phyloP scores from a whole-genome alignment of 371 early-diverging fungal species.

The Mucor mucedo region DNA sequence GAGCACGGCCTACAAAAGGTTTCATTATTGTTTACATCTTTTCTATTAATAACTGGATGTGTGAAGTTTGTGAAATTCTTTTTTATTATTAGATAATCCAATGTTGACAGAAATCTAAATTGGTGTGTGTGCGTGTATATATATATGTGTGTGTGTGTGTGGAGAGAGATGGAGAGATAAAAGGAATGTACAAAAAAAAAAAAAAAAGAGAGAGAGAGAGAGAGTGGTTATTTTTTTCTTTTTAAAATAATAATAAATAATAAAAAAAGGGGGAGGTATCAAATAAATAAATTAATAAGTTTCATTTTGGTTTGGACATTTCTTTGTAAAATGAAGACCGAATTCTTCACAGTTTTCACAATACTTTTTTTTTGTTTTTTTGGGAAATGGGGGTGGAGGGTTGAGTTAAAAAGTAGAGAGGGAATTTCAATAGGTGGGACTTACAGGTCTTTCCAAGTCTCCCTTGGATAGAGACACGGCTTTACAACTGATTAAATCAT shows the following conservation, averaged over 20 bases:
- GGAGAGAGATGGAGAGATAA: not conserved
- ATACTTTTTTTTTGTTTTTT: conserved; percentile 41
- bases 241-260: conserved; percentile 1
- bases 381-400: not conserved
- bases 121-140: not conserved
- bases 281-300: conserved; percentile 45
- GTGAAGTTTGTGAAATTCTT: no score
- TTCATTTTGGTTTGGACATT: conserved; percentile 71
- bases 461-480: conserved; percentile 12
- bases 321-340: conserved; percentile 65
- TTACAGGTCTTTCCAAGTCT: conserved; percentile 18
- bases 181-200: not conserved
- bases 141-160: not conserved
- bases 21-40: no score
- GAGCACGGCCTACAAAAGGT: no score
- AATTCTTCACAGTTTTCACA: conserved; percentile 77
- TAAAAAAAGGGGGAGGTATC: not conserved
- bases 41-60: no score
- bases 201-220: not conserved
- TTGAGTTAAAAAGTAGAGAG: not conserved
- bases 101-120: not conserved
- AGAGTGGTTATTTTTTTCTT: not conserved
- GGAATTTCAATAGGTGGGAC: not conserved
- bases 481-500: conserved; percentile 69
- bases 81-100: no score